These are phyloP conservation scores for Ophioceras dolichostomum DNA, from an alignment of 2,329 filamentous ascomycete genomes.

Conservation along the genomic window DNA sequence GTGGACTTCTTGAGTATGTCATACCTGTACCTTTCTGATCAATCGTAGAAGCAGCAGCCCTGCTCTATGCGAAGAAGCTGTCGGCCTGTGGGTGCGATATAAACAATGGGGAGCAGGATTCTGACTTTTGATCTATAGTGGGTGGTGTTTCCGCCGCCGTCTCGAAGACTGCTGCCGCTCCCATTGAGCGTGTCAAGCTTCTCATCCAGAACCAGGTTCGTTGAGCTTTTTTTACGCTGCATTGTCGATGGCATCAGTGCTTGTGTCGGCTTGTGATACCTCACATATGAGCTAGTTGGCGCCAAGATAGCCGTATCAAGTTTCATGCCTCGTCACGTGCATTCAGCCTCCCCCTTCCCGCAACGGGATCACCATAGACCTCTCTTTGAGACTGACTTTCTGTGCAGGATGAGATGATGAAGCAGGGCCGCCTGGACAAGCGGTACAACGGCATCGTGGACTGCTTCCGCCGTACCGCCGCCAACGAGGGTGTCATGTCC, in stretches of 20 bases:
- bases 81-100: not conserved
- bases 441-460: slow-evolving; percentile 90
- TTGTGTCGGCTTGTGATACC: too few species aligned
- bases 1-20: slow-evolving; percentile 98
- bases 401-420: slow-evolving; percentile 96
- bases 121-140: slow-evolving; percentile 47
- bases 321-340: too few species aligned
- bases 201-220: slow-evolving; percentile 99
- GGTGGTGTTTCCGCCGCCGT: slow-evolving; percentile 99
- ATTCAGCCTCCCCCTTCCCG: too few species aligned
- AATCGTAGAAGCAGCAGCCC: not conserved
- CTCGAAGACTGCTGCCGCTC: slow-evolving; percentile 99
- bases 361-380: too few species aligned
- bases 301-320: too few species aligned
- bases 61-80: not conserved
- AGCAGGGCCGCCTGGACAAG: slow-evolving; percentile 93
- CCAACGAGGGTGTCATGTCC: slow-evolving; percentile 84
- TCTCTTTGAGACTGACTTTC: slow-evolving; percentile 19
- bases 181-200: slow-evolving; percentile 99
- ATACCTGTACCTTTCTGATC: slow-evolving; percentile 4
- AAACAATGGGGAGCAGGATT: not conserved
- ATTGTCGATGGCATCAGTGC: too few species aligned
- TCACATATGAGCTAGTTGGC: too few species aligned
- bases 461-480: slow-evolving; percentile 88
- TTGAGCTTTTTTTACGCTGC: slow-evolving; percentile 14